Evolutionary conservation across 1,284 basidiomycete genomes (phyloP).

Genomic region (Marasmius oreades): DNA sequence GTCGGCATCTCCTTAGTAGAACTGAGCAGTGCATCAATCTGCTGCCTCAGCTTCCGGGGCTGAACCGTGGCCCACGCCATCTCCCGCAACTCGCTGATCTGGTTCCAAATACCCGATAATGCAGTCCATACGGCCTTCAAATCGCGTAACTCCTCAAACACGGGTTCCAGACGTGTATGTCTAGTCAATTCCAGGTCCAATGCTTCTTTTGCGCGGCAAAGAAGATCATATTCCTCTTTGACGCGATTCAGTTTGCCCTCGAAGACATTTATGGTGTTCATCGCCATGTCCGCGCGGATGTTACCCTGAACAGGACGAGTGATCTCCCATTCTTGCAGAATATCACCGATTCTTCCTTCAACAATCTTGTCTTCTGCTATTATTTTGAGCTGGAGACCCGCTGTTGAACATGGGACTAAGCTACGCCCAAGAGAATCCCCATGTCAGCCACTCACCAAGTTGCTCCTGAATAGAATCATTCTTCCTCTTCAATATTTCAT

Average conservation of each 20-base stretch:
- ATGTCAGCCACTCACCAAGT: constrained; percentile 52
- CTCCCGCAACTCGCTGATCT: constrained; percentile 88
- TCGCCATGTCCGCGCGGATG: constrained; percentile 92
- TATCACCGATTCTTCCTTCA: constrained; percentile 88
- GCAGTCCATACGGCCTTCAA: constrained; percentile 99
- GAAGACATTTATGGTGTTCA: constrained; percentile 93
- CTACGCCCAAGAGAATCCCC: constrained; percentile 1
- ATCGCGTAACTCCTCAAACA: constrained; percentile 93
- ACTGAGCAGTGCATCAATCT: constrained; percentile 83
- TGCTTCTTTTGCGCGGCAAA: constrained; percentile 95
- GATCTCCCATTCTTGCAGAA: constrained; percentile 92
- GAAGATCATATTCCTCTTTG: constrained; percentile 90
- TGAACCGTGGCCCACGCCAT: constrained; percentile 90
- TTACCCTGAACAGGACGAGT: constrained; percentile 94
- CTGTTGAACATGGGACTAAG: constrained; percentile 35
- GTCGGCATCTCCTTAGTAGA: constrained; percentile 99
- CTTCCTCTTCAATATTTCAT: constrained; percentile 97
- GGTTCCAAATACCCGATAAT: constrained; percentile 94
- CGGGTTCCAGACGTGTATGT: constrained; percentile 89
- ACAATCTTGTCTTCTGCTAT: constrained; percentile 99
- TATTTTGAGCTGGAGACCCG: constrained; percentile 96
- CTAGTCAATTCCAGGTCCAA: constrained; percentile 89
- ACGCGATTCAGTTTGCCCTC: constrained; percentile 88
- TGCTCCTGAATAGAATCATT: constrained; percentile 99
- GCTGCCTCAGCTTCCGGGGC: constrained; percentile 91